Evolutionary conservation across 2,329 filamentous ascomycete genomes (phyloP).

Genomic region (Stachybotrys chartarum): DNA sequence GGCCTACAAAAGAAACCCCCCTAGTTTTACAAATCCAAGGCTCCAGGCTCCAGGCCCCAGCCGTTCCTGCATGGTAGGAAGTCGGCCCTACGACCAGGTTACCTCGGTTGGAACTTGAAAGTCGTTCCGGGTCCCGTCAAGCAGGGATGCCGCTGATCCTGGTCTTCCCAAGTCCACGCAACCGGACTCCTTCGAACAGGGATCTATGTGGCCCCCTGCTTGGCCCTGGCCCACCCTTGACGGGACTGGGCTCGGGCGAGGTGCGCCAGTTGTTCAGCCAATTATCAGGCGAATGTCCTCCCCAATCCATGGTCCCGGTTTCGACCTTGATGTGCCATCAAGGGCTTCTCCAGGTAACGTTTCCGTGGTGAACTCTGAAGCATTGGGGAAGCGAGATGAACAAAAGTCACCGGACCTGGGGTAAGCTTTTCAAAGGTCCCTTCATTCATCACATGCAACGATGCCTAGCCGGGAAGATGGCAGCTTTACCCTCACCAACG

Average conservation of each 20-base stretch:
- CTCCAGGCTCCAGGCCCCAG: neutral
- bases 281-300: neutral
- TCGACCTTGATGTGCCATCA: neutral
- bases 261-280: neutral
- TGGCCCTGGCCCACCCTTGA: no score
- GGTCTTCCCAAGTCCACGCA: neutral
- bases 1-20: neutral
- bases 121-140: neutral
- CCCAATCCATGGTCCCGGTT: neutral
- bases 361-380: neutral
- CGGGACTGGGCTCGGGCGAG: neutral
- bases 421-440: neutral
- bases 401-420: neutral
- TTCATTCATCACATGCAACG: neutral
- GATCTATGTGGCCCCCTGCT: neutral
- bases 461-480: neutral
- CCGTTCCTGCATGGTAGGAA: neutral
- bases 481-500: no score
- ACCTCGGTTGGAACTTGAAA: neutral
- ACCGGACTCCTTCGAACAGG: neutral
- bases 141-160: neutral
- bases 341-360: neutral
- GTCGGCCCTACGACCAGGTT: neutral
- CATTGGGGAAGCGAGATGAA: neutral
- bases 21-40: no score